Evolutionary conservation across 192 early-diverging fungal genomes (phyloP), one percentile per base, ranked within the genome.

Genomic region (Entomortierella parvispora): DNA sequence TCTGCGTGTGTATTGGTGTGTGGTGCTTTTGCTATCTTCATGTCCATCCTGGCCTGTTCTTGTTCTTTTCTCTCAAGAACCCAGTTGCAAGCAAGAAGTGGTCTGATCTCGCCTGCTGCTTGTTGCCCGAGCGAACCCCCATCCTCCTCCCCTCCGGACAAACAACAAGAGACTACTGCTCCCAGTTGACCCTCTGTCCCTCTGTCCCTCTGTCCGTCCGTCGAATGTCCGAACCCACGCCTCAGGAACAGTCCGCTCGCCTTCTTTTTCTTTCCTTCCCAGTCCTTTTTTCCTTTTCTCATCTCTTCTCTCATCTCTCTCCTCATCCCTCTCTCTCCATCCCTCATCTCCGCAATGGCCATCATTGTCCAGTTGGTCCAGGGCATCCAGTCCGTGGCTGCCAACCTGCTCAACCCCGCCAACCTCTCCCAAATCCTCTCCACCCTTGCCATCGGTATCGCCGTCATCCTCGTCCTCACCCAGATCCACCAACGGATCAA

Each of bases 301-400:
- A 47, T 61, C 51, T 47, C 49, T 29, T 47, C 59, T 56, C 18
- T 34, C 33, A 10, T 31, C 60, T 25, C 34, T 62, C 46, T 52
- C 25, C 34, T 45, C 32, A 48, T n/a, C 53, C 47, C 40, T 47
- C 37, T 12, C 37, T 40, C 37, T 40, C 12, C 37, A 9, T 33
- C 23, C 25, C 12, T 52, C 49, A 18, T 65, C 40, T 37, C 45
- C 5, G 37, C 37, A 40, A 77, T 77, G 74, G 74, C 74, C 55
- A 68, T 77, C 74, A 77, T 77, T 58, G 74, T 77, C 54, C 74
- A 77, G 55, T 31, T 77, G 25, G 74, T 53, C 42, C 74, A 77
- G 60, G 74, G 74, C 54, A 22, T 64, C 23, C 74, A 77, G 66
- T 62, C 65, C 61, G 22, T 77, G 60, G 66, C 60, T 14, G 66